Conservation (phyloP, 2,329 filamentous ascomycete species). For the Akanthomyces muscarius region DNA sequence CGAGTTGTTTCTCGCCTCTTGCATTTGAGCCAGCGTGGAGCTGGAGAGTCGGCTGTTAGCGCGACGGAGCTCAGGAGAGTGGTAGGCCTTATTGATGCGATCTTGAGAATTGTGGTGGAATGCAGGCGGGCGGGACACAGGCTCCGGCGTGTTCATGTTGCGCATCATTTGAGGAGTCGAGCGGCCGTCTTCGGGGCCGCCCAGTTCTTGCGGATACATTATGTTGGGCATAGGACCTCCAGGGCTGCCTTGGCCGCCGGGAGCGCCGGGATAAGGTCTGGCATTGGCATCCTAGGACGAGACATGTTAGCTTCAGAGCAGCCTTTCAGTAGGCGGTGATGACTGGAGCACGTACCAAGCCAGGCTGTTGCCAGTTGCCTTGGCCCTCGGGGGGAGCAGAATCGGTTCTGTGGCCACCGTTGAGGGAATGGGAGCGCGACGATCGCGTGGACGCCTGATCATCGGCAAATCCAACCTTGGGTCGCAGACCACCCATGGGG, state of each 20-base stretch:
- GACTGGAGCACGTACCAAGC: constrained; percentile 30
- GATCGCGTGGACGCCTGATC: constrained; percentile 47
- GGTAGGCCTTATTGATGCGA: constrained; percentile 63
- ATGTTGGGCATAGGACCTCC: constrained; percentile 19
- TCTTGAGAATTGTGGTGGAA: constrained; percentile 73
- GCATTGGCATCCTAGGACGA: constrained; percentile 25
- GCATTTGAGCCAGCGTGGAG: constrained; percentile 76
- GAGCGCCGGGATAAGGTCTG: constrained; percentile 23
- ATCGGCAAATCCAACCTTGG: constrained; percentile 56
- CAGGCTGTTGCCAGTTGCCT: constrained; percentile 33
- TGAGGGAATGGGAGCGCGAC: constrained; percentile 49
- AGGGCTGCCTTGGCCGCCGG: neutral
- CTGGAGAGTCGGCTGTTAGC: constrained; percentile 81
- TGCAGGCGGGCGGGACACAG: constrained; percentile 72
- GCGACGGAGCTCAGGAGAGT: constrained; percentile 71
- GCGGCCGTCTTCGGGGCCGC: constrained; percentile 2
- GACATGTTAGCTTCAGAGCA: constrained; percentile 42
- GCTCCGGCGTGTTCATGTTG: constrained; percentile 63
- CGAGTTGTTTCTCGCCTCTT: constrained; percentile 39
- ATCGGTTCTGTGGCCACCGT: constrained; percentile 44
- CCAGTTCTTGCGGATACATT: constrained; percentile 22
- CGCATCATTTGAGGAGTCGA: constrained; percentile 33
- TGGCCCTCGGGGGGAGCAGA: constrained; percentile 46
- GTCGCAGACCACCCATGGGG: constrained; percentile 41
- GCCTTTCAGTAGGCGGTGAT: constrained; percentile 40